A percentile compares a stretch with the other conserved stretches of the same genome.
These are phyloP conservation scores for Aspergillus incahuasiensis DNA, from an alignment of 495 filamentous ascomycete species.

Conservation along the genomic window DNA sequence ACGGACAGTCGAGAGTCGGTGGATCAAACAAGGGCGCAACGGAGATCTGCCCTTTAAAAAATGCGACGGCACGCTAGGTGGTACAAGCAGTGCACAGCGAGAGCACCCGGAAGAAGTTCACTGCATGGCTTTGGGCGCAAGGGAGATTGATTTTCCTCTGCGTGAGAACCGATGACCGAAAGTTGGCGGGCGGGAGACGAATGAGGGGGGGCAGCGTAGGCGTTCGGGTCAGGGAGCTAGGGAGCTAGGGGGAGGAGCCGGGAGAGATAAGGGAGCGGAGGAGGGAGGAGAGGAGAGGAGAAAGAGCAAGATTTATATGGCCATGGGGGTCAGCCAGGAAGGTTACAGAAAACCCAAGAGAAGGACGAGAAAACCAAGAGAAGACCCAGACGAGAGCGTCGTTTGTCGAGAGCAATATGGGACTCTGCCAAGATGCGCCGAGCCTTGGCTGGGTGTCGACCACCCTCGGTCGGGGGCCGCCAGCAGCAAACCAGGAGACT, in stretches of 20 bases:
- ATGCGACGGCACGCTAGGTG: conserved; percentile 26
- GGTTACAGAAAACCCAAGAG: conserved; percentile 27
- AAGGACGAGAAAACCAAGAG: conserved; percentile 23
- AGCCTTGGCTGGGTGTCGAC: conserved; percentile 43
- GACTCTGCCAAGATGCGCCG: conserved; percentile 43
- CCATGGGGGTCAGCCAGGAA: conserved; percentile 17
- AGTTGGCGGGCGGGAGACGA: conserved; percentile 8
- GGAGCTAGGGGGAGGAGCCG: conserved; percentile 1
- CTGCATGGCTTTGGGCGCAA: conserved; percentile 34
- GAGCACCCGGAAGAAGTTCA: conserved; percentile 33
- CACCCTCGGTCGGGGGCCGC: background rate
- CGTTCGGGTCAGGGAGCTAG: background rate
- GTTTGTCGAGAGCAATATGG: conserved; percentile 15
- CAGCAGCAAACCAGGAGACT: background rate
- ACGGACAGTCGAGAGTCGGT: conserved; percentile 15
- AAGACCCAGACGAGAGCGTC: conserved; percentile 7
- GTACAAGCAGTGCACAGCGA: conserved; percentile 37
- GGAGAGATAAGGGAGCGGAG: conserved; percentile 13
- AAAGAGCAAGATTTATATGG: conserved; percentile 28
- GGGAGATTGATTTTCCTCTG: conserved; percentile 18
- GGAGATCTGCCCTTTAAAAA: conserved; percentile 17
- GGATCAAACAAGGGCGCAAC: conserved; percentile 20
- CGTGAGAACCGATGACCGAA: conserved; percentile 9
- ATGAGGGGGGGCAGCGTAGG: conserved; percentile 8
- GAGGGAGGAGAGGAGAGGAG: conserved; percentile 12